A percentile compares a stretch with the other conserved stretches of the same genome.
Conservation (phyloP, 2,329 filamentous ascomycete genomes). For the Cytospora schulzeri region DNA sequence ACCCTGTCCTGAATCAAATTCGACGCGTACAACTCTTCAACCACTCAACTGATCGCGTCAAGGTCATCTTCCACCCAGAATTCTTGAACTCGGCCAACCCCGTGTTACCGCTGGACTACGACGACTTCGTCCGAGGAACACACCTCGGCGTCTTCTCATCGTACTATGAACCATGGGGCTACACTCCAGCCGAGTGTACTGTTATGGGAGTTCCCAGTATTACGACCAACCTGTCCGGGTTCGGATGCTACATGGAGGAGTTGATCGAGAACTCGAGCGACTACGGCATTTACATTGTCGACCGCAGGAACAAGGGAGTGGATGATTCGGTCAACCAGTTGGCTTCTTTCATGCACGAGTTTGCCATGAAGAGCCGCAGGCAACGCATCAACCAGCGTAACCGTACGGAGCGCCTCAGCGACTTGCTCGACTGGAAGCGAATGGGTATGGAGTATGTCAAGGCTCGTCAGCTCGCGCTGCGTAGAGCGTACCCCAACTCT, state of each 20-base stretch:
- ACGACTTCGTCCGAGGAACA: slow-evolving; percentile 96
- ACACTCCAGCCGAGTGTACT: slow-evolving; percentile 96
- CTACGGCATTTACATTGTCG: slow-evolving; percentile 99
- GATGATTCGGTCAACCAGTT: slow-evolving; percentile 98
- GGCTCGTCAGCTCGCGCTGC: slow-evolving; percentile 86
- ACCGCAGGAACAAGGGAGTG: slow-evolving; percentile 90
- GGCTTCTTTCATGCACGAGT: slow-evolving; percentile 90
- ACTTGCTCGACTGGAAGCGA: slow-evolving; percentile 96
- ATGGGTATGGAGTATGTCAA: slow-evolving; percentile 99
- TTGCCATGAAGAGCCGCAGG: slow-evolving; percentile 86
- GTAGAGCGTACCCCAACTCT: slow-evolving; percentile 86
- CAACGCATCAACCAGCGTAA: slow-evolving; percentile 99
- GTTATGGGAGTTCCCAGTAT: slow-evolving; percentile 99
- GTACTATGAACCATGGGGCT: slow-evolving; percentile 99
- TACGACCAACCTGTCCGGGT: slow-evolving; percentile 95
- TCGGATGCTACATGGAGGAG: slow-evolving; percentile 99
- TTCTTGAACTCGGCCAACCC: slow-evolving; percentile 96
- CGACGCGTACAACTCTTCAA: slow-evolving; percentile 97
- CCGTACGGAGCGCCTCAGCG: slow-evolving; percentile 90
- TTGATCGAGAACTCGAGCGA: slow-evolving; percentile 96
- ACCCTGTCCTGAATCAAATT: slow-evolving; percentile 94
- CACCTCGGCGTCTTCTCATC: slow-evolving; percentile 95
- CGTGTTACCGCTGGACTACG: slow-evolving; percentile 92
- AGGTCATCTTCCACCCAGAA: slow-evolving; percentile 97
- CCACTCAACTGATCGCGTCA: slow-evolving; percentile 90